Percentiles rank a stretch among this genome's conserved stretches.
Conservation (phyloP, 2,329 filamentous ascomycete species). For the Dothideomycetidae sp. region DNA sequence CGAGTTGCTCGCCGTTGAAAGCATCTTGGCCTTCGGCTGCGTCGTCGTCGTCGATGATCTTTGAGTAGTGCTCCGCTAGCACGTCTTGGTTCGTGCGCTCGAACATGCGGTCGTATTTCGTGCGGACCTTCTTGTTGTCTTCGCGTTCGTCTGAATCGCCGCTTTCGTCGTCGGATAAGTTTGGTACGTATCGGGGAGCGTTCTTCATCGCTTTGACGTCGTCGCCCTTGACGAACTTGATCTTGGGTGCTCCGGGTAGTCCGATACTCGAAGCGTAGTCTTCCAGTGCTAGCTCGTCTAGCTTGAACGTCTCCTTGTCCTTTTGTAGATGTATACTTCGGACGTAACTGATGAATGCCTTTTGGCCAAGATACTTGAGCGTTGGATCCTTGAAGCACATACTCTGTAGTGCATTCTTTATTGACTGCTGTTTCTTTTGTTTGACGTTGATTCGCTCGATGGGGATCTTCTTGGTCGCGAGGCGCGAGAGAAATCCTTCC, state of each 20-base stretch:
- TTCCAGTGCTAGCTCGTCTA: conserved; percentile 71
- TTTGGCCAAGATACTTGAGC: conserved; percentile 88
- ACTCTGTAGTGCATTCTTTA: conserved; percentile 74
- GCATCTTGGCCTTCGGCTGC: conserved; percentile 29
- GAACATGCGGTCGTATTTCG: conserved; percentile 97
- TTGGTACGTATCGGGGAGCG: conserved; percentile 46
- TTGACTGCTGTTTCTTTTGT: conserved; percentile 75
- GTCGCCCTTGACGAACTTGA: conserved; percentile 84
- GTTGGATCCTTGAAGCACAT: conserved; percentile 94
- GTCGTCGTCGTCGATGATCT: conserved; percentile 55
- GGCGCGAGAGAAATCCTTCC: conserved; percentile 69
- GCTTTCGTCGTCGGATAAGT: conserved; percentile 43
- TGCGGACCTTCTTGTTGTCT: conserved; percentile 48
- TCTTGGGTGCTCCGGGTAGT: conserved; percentile 77
- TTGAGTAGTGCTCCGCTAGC: conserved; percentile 82
- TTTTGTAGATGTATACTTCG: conserved; percentile 76
- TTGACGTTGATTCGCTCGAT: conserved; percentile 76
- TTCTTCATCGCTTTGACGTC: conserved; percentile 82
- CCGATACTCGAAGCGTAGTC: conserved; percentile 75
- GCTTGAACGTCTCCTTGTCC: conserved; percentile 80
- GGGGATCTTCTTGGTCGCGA: conserved; percentile 81
- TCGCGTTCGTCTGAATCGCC: conserved; percentile 41
- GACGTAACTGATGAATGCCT: conserved; percentile 84
- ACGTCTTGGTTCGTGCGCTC: conserved; percentile 93
- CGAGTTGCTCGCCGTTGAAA: conserved; percentile 23